Base-by-base conservation (phyloP, 1,139 yeast genomes). In the Lodderomyces margitis region DNA sequence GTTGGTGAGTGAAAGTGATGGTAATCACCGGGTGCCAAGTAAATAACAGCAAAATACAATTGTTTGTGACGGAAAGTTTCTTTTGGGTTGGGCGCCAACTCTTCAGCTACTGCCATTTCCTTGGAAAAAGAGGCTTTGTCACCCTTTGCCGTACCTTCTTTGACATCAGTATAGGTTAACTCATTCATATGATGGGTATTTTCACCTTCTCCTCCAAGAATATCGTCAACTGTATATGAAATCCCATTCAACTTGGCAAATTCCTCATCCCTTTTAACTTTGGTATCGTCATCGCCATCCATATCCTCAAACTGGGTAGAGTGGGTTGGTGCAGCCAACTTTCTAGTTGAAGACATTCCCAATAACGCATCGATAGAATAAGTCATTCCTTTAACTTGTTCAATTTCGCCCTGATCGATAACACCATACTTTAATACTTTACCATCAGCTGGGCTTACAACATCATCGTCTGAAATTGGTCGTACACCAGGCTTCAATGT, bases 21-120 rank as follows among this genome's bases (percentile, higher is more conserved):
- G 62, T 94, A 94, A 60, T 94, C 98, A 30, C 98, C 99, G 1
- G 99, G 99, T 0, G 98, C 97, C 44, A 94, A 74, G 59, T 94
- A 94, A 30, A 94, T 88, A 17, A 94, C 99, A 1, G 96, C 83
- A 61, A 87, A 92, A 59, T 75, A 92, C 44, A 94, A 70, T 54
- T 83, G 82, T 47, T 83, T 86, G 38, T 75, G 73, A 17, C 55
- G 58, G 41, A 62, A 50, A 34, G 51, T 49, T 41, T 63, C 70
- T n/a, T 54, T 46, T 2, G 67, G 62, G 11, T 65, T 53, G n/a
- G 75, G 70, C 5, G 71, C 62, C 45, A 70, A 60, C 40, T 69
- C 62, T 44, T 69, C 66, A 30, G 74, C 74, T 33, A 75, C 64
- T 2, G 80, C 61, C 40, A 72, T 52, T 46, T 70, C 74, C 46